phyloP scores from a whole-genome alignment of 148 eudicot genomes.

The Rhododendron kiyosumense region DNA sequence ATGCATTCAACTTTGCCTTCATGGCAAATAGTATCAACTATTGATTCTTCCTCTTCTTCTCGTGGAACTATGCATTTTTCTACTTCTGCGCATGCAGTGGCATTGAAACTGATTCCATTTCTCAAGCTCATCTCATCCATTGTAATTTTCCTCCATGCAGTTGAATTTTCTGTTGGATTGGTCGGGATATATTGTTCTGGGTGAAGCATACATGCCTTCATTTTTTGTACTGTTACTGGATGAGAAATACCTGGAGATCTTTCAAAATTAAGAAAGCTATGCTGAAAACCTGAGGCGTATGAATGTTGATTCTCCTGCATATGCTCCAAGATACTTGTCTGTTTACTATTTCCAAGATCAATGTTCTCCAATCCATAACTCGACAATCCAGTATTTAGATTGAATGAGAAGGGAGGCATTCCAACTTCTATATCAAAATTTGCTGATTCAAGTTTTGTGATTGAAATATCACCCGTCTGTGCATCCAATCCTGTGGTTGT shows the following conservation, averaged over 20 bases:
- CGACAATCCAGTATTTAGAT: slow-evolving; percentile 14
- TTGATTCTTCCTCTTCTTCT: slow-evolving; percentile 19
- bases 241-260: slow-evolving; percentile 8
- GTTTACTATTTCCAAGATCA: slow-evolving; percentile 12
- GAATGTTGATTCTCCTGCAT: slow-evolving; percentile 10
- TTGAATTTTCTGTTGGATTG: slow-evolving; percentile 18
- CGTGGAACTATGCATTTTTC: slow-evolving; percentile 20
- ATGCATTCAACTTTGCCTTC: slow-evolving; percentile 14
- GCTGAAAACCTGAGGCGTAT: slow-evolving; percentile 10
- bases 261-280: slow-evolving; percentile 8
- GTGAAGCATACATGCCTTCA: slow-evolving; percentile 11
- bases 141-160: slow-evolving; percentile 13
- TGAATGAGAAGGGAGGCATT: slow-evolving; percentile 4
- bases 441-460: slow-evolving; percentile 2
- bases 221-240: slow-evolving; percentile 3
- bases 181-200: slow-evolving; percentile 20
- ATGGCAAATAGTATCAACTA: slow-evolving; percentile 12
- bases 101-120: slow-evolving; percentile 1
- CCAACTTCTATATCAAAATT: slow-evolving; percentile 13
- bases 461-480: slow-evolving; percentile 6
- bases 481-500: slow-evolving; percentile 8
- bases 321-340: slow-evolving; percentile 10
- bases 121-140: slow-evolving; percentile 7
- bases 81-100: slow-evolving; percentile 19
- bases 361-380: slow-evolving; percentile 19